These are phyloP conservation scores for Rhodomyrtus psidioides DNA, from an alignment of 441 rosid species.

Conservation along the genomic window DNA sequence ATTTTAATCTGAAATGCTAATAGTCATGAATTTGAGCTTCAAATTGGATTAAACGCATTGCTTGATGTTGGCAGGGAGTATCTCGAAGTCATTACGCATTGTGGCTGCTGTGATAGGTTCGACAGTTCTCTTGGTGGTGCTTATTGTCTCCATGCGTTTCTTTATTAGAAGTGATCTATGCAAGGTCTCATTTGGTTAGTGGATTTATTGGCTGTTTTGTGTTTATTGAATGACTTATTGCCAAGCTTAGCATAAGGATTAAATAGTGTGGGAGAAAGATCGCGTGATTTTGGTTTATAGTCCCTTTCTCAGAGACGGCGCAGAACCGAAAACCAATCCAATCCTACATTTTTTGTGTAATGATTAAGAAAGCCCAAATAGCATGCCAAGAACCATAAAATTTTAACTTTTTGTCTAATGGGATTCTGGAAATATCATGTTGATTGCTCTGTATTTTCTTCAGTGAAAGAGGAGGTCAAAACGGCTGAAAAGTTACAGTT, in stretches of 20 bases:
- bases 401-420: not conserved
- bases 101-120: too few relatives aligned
- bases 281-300: too few relatives aligned
- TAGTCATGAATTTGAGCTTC: too few relatives aligned
- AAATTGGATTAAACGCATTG: not conserved
- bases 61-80: too few relatives aligned
- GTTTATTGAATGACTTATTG: not conserved
- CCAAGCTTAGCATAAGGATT: not conserved
- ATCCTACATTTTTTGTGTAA: not conserved
- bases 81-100: too few relatives aligned
- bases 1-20: not conserved
- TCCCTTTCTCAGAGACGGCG: too few relatives aligned
- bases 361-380: too few relatives aligned
- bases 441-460: not conserved
- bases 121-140: too few relatives aligned
- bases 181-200: not conserved
- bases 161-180: not conserved
- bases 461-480: not conserved
- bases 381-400: not conserved
- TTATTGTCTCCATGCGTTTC: too few relatives aligned
- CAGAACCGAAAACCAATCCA: too few relatives aligned
- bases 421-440: not conserved
- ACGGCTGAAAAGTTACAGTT: not conserved
- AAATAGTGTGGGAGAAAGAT: not conserved
- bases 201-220: not conserved